Evolutionary conservation across 2,329 filamentous ascomycete species (phyloP).

Genomic region (Leptosphaerulina australis): DNA sequence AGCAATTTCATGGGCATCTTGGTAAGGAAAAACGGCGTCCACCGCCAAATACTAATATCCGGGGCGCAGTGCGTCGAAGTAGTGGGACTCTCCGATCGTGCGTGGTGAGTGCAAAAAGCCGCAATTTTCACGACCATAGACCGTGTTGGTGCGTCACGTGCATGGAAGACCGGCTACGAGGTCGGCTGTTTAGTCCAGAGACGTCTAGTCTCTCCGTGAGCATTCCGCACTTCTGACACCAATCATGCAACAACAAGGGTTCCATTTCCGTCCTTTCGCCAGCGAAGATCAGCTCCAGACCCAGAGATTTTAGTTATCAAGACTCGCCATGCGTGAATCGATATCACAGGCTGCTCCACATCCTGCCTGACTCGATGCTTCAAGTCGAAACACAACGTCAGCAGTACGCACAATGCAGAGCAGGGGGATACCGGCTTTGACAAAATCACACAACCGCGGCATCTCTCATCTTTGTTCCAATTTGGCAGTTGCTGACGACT

Average conservation of each 20-base stretch:
- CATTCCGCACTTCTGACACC: conserved; percentile 30
- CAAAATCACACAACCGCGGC: conserved; percentile 27
- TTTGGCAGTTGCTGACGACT: conserved; percentile 36
- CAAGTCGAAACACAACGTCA: not conserved
- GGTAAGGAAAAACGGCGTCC: conserved; percentile 6
- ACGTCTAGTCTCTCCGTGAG: conserved; percentile 26
- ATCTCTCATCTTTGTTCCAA: conserved; percentile 10
- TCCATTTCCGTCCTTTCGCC: conserved; percentile 33
- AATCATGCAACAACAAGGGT: conserved; percentile 34
- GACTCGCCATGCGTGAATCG: conserved; percentile 14
- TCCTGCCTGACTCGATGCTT: conserved; percentile 18
- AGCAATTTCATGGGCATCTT: conserved; percentile 1
- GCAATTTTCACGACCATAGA: conserved; percentile 20
- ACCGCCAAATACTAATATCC: conserved; percentile 11
- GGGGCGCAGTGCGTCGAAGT: conserved; percentile 23
- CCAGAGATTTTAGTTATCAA: not conserved
- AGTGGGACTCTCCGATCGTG: conserved; percentile 31
- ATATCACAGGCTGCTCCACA: conserved; percentile 20
- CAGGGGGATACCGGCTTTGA: conserved; percentile 20
- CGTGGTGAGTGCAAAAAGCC: conserved; percentile 23
- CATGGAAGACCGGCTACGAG: conserved; percentile 23
- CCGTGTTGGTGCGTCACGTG: conserved; percentile 29
- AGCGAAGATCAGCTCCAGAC: conserved; percentile 26
- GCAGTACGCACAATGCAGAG: not conserved
- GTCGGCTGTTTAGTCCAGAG: conserved; percentile 32